Percentiles rank a stretch among this genome's conserved stretches.
Evolutionary conservation across 257 asterid genomes (phyloP).

Genomic region (Linderniella brevidens): DNA sequence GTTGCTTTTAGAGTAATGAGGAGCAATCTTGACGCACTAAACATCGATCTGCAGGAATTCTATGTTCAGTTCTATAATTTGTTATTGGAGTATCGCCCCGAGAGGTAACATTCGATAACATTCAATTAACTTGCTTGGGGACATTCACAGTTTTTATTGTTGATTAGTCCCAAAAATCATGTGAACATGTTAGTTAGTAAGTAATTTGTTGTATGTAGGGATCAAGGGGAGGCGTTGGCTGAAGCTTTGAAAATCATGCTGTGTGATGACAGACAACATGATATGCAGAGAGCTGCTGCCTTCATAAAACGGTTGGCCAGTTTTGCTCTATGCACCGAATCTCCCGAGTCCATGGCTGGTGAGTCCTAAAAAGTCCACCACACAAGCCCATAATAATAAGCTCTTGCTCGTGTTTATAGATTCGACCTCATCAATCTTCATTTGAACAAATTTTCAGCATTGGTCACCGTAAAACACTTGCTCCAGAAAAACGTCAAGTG

Average conservation of each 20-base stretch:
- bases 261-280: slow-evolving; percentile 89
- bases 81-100: slow-evolving; percentile 76
- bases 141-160: neutral
- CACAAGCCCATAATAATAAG: neutral
- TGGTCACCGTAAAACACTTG: slow-evolving; percentile 74
- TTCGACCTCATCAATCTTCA: neutral
- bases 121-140: neutral
- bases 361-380: slow-evolving; percentile 7
- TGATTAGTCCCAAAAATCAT: neutral
- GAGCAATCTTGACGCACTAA: slow-evolving; percentile 84
- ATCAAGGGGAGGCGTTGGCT: slow-evolving; percentile 68
- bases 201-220: slow-evolving; percentile 27
- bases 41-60: slow-evolving; percentile 83
- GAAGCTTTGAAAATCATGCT: slow-evolving; percentile 88
- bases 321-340: slow-evolving; percentile 60
- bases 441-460: slow-evolving; percentile 26
- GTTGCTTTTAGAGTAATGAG: slow-evolving; percentile 87
- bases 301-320: slow-evolving; percentile 78
- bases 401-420: neutral
- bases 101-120: slow-evolving; percentile 35
- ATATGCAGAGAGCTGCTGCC: slow-evolving; percentile 97
- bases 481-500: slow-evolving; percentile 77
- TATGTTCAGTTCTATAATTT: slow-evolving; percentile 70
- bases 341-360: slow-evolving; percentile 95
- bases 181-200: neutral